Percentiles rank a stretch among this genome's conserved stretches.
Evolutionary conservation across 2,329 filamentous ascomycete genomes (phyloP).

Genomic region (Talaromyces rugulosus): DNA sequence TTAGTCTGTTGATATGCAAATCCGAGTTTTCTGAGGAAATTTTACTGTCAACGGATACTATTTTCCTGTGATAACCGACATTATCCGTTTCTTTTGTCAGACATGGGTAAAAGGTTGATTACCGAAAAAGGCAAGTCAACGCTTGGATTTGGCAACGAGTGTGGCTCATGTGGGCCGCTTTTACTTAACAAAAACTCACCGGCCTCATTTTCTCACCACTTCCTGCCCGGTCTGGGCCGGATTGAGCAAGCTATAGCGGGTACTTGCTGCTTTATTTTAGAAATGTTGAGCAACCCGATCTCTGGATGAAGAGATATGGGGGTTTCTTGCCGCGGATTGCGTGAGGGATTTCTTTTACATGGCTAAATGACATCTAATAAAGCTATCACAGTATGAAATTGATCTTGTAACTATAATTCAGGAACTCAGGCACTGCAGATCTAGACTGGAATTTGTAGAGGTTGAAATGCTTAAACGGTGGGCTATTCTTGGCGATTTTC

Average conservation of each 20-base stretch:
- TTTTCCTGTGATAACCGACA: not conserved
- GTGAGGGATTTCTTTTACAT: not conserved
- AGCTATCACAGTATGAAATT: not conserved
- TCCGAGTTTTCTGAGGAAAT: not conserved
- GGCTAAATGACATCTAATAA: not conserved
- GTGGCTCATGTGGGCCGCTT: not conserved
- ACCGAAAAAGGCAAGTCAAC: not conserved
- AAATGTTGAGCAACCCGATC: not conserved
- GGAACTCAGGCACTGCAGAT: not conserved
- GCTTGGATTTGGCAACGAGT: not conserved
- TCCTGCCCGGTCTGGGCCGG: not conserved
- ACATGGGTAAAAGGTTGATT: not conserved
- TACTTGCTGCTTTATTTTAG: not conserved
- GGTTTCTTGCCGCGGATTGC: not conserved
- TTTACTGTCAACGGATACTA: not conserved
- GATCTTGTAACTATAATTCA: not conserved
- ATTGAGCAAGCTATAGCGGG: not conserved
- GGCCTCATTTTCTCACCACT: not conserved
- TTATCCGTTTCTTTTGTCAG: not conserved
- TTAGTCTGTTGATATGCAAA: not conserved
- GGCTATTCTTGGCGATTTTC: not conserved
- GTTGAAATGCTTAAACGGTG: not conserved
- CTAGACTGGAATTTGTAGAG: not conserved
- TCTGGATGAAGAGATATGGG: too few relatives aligned
- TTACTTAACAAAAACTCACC: constrained; percentile 1